phyloP scores from a whole-genome alignment of 2,329 filamentous ascomycete species.

The Arthrobotrys sphaeroides region DNA sequence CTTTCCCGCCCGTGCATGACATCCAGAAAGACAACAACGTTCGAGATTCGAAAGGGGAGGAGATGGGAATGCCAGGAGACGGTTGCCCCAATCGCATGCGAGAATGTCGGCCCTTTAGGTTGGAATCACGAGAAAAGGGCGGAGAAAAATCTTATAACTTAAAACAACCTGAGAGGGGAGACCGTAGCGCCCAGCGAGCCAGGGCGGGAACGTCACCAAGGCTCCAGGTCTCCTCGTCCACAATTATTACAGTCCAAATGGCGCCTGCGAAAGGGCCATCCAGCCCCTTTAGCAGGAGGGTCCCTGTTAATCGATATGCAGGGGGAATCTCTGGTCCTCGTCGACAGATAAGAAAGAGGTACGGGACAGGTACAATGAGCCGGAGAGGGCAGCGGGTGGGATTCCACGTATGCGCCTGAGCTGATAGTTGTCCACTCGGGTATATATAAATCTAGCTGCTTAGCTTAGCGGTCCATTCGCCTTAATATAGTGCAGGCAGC shows the following conservation, averaged over 20 bases:
- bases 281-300: slow-evolving; percentile 48
- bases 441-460: slow-evolving; percentile 3
- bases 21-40: neutral
- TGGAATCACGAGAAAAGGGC: slow-evolving; percentile 50
- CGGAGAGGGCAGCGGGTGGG: neutral
- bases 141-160: slow-evolving; percentile 41
- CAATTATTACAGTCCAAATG: slow-evolving; percentile 22
- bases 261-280: slow-evolving; percentile 39
- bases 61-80: slow-evolving; percentile 39
- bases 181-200: slow-evolving; percentile 31
- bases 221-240: neutral
- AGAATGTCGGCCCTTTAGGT: slow-evolving; percentile 39
- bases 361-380: neutral
- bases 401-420: neutral
- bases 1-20: slow-evolving; percentile 17
- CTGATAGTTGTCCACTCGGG: slow-evolving; percentile 11
- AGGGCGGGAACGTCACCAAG: slow-evolving; percentile 42
- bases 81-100: slow-evolving; percentile 39
- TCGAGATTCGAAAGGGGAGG: slow-evolving; percentile 31
- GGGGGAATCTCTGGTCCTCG: slow-evolving; percentile 32
- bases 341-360: slow-evolving; percentile 49
- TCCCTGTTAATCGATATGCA: slow-evolving; percentile 52
- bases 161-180: slow-evolving; percentile 49
- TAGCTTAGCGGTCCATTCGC: too few relatives aligned
- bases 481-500: slow-evolving; percentile 21